Percentiles rank a stretch among this genome's conserved stretches.
Conservation (phyloP, 2,329 filamentous ascomycete genomes). For the Pseudocercospora fuligena region DNA sequence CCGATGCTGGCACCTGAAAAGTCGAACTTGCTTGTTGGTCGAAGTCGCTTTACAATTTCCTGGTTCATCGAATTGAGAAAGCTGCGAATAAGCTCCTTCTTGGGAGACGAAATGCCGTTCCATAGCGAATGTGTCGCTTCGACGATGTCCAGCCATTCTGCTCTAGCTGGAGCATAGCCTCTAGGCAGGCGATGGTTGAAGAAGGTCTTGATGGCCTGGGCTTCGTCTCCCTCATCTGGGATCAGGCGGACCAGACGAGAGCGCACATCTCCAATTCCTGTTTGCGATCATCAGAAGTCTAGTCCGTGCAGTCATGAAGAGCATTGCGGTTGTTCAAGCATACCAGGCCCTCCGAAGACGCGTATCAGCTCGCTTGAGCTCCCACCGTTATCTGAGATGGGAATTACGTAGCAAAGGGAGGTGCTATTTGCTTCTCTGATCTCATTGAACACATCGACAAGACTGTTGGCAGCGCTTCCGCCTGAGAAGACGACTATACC, state of each 20-base stretch:
- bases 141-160: constrained; percentile 87
- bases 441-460: constrained; percentile 84
- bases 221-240: constrained; percentile 67
- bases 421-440: constrained; percentile 66
- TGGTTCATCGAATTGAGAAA: constrained; percentile 57
- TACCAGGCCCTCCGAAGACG: constrained; percentile 91
- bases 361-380: constrained; percentile 92
- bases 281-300: neutral
- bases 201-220: constrained; percentile 75
- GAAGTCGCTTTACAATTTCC: constrained; percentile 54
- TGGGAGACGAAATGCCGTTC: constrained; percentile 57
- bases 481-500: constrained; percentile 82
- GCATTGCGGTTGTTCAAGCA: constrained; percentile 33
- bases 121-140: constrained; percentile 81
- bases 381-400: constrained; percentile 94
- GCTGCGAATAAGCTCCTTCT: constrained; percentile 58
- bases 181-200: constrained; percentile 85
- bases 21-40: constrained; percentile 55
- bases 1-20: constrained; percentile 57
- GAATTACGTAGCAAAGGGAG: constrained; percentile 82
- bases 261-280: constrained; percentile 73
- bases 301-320: neutral
- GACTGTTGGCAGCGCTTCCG: constrained; percentile 82
- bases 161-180: constrained; percentile 64
- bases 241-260: constrained; percentile 82